Evolutionary conservation across 1,284 basidiomycete species (phyloP), one percentile per base, ranked within the genome.

Genomic region (Boletus semigastroideus): DNA sequence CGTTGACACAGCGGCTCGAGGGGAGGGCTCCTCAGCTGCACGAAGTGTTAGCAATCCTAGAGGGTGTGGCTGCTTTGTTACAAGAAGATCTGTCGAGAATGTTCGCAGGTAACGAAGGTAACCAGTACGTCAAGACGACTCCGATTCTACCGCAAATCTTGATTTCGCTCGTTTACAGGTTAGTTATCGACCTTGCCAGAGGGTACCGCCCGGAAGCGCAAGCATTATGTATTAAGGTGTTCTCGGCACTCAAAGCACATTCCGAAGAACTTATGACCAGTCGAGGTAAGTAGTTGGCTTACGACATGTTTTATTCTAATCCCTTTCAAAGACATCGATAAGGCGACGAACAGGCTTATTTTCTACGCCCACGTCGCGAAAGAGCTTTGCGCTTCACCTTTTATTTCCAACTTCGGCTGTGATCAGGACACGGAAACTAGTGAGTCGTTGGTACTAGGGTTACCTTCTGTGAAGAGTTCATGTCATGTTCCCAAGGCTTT

Each of bases 21-120:
- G 82, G 83, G 16, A 78, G 86, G 40, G 84, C 84, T 12, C 72
- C 80, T 1, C 64, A 79, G 31, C 65, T 90, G 33, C 76, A 87
- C 50, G 71, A 74, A 19, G 74, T 86, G n/a, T 60, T 90, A 51
- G 68, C 66, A 7, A 73, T 70, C 2, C 66, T 89, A 13, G 88
- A 91, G 57, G 71, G 69, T 40, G 79, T 78, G 57, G 80, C 83
- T 13, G 63, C 71, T 47, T 69, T 72, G 12, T 70, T 91, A 38
- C 78, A 81, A 52, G 71, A 77, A 31, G 87, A 90, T 62, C 66
- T 89, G 30, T 57, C 66, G 1, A 71, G 70, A 46, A 74, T 80
- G 25, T 73, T 75, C 40, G 66, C 67, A n/a, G 70, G 71, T 6
- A 69, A 68, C 28, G 58, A 64, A 54, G 51, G 40, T 33, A 56